These are phyloP conservation scores for Colletotrichum spaethianum DNA, from an alignment of 2,329 filamentous ascomycete species.

Conservation along the genomic window DNA sequence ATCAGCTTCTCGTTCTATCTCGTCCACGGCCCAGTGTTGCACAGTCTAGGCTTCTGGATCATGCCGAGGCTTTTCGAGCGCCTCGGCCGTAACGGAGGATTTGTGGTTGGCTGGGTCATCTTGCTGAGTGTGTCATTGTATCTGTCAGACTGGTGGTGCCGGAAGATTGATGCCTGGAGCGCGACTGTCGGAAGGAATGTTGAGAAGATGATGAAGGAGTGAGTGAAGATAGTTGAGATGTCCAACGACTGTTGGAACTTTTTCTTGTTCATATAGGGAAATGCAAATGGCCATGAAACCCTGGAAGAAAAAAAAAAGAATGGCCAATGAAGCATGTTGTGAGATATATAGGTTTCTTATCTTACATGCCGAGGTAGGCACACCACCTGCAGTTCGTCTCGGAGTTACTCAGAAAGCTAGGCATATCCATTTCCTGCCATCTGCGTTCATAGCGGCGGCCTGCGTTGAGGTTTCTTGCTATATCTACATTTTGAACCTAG, in stretches of 20 bases:
- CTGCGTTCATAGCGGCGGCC: not conserved
- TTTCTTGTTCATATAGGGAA: not conserved
- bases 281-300: slow-evolving; percentile 1
- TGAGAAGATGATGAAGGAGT: slow-evolving; percentile 48
- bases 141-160: slow-evolving; percentile 53
- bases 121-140: slow-evolving; percentile 52
- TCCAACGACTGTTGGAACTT: too few relatives aligned
- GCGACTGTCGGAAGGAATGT: slow-evolving; percentile 53
- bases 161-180: slow-evolving; percentile 55
- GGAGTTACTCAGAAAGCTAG: not conserved
- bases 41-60: slow-evolving; percentile 49
- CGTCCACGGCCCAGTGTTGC: slow-evolving; percentile 51
- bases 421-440: not conserved
- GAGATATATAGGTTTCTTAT: not conserved
- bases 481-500: not conserved
- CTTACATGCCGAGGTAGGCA: not conserved
- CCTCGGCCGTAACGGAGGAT: slow-evolving; percentile 50
- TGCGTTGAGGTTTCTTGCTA: not conserved
- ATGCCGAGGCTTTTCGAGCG: slow-evolving; percentile 57
- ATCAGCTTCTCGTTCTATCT: slow-evolving; percentile 60
- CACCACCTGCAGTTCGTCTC: not conserved
- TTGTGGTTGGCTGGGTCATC: slow-evolving; percentile 50
- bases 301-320: not conserved
- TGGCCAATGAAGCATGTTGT: not conserved
- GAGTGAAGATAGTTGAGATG: not conserved